Evolutionary conservation across 441 rosid genomes (phyloP), one percentile per base, ranked within the genome.

Genomic region (Populus trichocarpa): DNA sequence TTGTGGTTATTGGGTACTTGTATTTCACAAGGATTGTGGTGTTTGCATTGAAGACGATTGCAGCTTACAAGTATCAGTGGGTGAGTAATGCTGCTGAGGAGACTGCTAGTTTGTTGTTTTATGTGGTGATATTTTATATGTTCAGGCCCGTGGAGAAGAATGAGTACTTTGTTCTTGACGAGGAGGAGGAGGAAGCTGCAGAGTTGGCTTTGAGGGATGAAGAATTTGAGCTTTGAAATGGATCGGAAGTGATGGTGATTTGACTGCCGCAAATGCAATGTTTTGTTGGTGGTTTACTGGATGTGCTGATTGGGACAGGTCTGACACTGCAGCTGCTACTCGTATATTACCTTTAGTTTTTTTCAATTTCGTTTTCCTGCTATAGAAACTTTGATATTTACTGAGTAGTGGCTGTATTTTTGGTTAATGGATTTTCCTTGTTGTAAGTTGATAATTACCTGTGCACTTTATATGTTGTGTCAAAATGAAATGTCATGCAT

Each of bases 121-220:
- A 87, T 79, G 68, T 79, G 14, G 89, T 94, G 66, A 96, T 94
- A 87, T 93, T 96, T 81, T 88, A 91, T 74, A 93, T 94, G 99
- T 96, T 96, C 79, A 90, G 97, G 93, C 99, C 98, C 0, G 87
- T 84, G 78, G 98, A 90, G 90, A 94, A 80, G 86, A 96, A 94
- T 69, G 97, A 96, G 80, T 96, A 93, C 81, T 87, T 90, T 84
- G 88, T 83, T 79, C 87, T 96, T 69, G 97, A 92, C 68, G 99
- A 94, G 69, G 98, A 96, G 78, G 98, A 93, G 75, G 98, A 96
- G 83, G 97, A 93, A 83, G 96, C 94, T 79, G 94, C 99, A 7
- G 98, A 94, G 78, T 53, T 88, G 82, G 96, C 98, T 6, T 88
- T 90, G 10, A 86, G 86, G 72, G 97, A 93, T 12, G 98, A 95